Percentiles rank a stretch among this genome's conserved stretches.
These are phyloP conservation scores for Entophlyctis luteolus DNA, from an alignment of 192 early-diverging fungal genomes.

Conservation along the genomic window DNA sequence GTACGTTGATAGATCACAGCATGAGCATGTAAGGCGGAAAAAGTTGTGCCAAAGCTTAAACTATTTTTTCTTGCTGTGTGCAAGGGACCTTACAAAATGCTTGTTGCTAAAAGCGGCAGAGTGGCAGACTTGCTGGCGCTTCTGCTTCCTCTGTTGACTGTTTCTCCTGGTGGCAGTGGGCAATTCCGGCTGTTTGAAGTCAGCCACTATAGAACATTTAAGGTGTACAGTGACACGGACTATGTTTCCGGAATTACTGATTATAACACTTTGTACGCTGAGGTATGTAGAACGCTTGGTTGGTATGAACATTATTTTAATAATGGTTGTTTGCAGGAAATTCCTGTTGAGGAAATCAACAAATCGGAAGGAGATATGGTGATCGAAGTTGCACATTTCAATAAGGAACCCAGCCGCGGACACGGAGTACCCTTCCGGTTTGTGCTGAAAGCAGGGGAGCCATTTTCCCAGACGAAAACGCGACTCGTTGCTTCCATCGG, in stretches of 20 bases:
- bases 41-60: not conserved
- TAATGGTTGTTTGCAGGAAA: constrained; percentile 4
- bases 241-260: constrained; percentile 46
- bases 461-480: constrained; percentile 66
- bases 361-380: constrained; percentile 20
- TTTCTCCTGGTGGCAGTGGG: constrained; percentile 2
- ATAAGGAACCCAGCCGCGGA: constrained; percentile 57
- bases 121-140: constrained; percentile 42
- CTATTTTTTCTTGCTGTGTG: too few species aligned
- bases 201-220: constrained; percentile 38
- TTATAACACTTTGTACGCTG: constrained; percentile 52
- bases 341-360: constrained; percentile 10
- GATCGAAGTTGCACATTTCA: constrained; percentile 77
- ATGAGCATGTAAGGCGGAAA: not conserved
- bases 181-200: constrained; percentile 59
- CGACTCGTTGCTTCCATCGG: constrained; percentile 69
- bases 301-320: not conserved
- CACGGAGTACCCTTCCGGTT: constrained; percentile 87
- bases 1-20: constrained; percentile 50
- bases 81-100: constrained; percentile 61
- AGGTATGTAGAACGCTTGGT: constrained; percentile 25
- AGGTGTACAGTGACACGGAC: constrained; percentile 41
- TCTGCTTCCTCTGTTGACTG: constrained; percentile 1
- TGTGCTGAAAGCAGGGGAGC: constrained; percentile 61
- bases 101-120: constrained; percentile 59